phyloP scores from a whole-genome alignment of 2,329 filamentous ascomycete genomes.

The Colletotrichum sp. region DNA sequence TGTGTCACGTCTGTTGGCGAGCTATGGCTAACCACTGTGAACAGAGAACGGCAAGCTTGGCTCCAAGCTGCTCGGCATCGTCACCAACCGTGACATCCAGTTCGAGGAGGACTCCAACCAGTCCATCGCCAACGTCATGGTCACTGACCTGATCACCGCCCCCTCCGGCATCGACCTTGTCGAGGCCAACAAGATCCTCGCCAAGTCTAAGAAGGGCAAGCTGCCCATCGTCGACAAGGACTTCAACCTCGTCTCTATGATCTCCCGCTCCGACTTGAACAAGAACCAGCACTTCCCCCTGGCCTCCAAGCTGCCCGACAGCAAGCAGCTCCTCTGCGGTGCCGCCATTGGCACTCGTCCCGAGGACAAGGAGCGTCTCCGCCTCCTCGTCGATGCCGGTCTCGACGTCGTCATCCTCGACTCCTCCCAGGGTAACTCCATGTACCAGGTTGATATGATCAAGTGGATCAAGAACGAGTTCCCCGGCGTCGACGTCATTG shows the following conservation, averaged over 20 bases:
- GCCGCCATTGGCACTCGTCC: conserved; percentile 95
- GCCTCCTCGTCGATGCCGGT: conserved; percentile 90
- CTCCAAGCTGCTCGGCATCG: conserved; percentile 95
- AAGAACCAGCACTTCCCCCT: conserved; percentile 98
- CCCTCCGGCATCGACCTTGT: conserved; percentile 79
- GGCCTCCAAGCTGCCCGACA: conserved; percentile 93
- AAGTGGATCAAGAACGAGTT: conserved; percentile 91
- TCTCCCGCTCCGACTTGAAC: conserved; percentile 93
- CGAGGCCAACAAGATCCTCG: conserved; percentile 92
- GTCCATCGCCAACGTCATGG: conserved; percentile 90
- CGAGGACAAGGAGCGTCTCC: conserved; percentile 86
- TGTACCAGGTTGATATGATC: conserved; percentile 99
- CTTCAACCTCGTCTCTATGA: conserved; percentile 88
- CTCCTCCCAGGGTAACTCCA: conserved; percentile 96
- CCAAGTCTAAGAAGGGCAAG: conserved; percentile 98
- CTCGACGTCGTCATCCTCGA: conserved; percentile 95
- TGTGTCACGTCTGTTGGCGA: conserved; percentile 5
- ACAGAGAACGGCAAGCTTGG: conserved; percentile 89
- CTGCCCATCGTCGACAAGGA: conserved; percentile 87
- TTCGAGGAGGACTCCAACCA: conserved; percentile 81
- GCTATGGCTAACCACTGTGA: conserved; percentile 40
- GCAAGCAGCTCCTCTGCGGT: conserved; percentile 96
- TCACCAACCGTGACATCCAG: conserved; percentile 97
- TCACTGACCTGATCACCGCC: conserved; percentile 91
- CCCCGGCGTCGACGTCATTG: conserved; percentile 90